Evolutionary conservation across 306 rosid genomes (phyloP).

Genomic region (Rosa chinensis): DNA sequence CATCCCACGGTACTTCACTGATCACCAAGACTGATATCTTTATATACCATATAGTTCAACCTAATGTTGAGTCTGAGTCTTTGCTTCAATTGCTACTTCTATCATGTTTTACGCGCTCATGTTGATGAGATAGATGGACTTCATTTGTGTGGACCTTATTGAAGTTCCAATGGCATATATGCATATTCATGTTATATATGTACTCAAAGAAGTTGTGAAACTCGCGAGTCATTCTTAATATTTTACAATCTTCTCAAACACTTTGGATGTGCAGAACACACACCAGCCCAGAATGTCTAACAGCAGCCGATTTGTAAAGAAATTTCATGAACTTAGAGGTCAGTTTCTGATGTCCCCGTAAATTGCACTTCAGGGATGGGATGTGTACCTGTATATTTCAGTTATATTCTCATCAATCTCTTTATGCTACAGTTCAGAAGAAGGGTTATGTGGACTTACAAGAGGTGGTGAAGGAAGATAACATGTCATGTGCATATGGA

Average conservation of each 20-base stretch:
- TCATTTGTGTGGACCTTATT: background rate
- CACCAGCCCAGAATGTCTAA: slow-evolving; percentile 47
- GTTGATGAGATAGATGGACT: background rate
- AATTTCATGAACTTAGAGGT: slow-evolving; percentile 74
- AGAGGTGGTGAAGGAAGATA: slow-evolving; percentile 52
- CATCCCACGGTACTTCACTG: slow-evolving; percentile 40
- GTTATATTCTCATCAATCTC: slow-evolving; percentile 16
- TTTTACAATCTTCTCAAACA: slow-evolving; percentile 19
- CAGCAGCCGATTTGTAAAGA: slow-evolving; percentile 48
- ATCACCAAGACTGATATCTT: slow-evolving; percentile 9
- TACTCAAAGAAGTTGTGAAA: background rate
- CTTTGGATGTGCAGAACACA: slow-evolving; percentile 37
- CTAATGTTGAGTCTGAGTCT: background rate
- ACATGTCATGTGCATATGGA: slow-evolving; percentile 48
- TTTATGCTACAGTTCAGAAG: slow-evolving; percentile 58
- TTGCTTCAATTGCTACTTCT: slow-evolving; percentile 4
- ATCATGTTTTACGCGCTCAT: background rate
- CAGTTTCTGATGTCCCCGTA: slow-evolving; percentile 25
- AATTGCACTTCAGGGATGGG: slow-evolving; percentile 1
- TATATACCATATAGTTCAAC: slow-evolving; percentile 3
- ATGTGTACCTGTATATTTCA: background rate
- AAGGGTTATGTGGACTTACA: slow-evolving; percentile 68
- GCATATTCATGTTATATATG: background rate
- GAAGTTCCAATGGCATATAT: background rate
- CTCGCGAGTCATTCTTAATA: background rate